These are phyloP conservation scores for Penicillium turbatum DNA, from an alignment of 495 filamentous ascomycete genomes.

Conservation along the genomic window DNA sequence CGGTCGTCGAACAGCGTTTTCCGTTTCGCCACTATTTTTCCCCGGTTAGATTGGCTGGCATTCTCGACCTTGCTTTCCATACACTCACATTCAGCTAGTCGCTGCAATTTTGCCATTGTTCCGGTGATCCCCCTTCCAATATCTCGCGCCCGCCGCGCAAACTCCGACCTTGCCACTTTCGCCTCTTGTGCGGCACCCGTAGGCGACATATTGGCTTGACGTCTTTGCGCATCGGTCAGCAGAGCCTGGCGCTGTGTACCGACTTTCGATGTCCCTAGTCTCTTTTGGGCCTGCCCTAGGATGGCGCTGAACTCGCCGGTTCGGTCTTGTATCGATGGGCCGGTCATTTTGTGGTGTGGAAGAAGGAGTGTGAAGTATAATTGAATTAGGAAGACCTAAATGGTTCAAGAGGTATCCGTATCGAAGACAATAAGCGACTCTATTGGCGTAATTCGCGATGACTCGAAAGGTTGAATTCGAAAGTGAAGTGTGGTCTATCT, in stretches of 20 bases:
- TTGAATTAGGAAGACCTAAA: neutral
- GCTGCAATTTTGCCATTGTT: constrained; percentile 91
- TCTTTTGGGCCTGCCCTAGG: constrained; percentile 74
- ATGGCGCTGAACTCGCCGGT: constrained; percentile 92
- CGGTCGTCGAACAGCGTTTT: constrained; percentile 97
- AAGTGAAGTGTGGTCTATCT: constrained; percentile 4
- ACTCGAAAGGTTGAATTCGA: neutral
- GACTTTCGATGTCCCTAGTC: constrained; percentile 62
- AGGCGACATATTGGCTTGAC: constrained; percentile 61
- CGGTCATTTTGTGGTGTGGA: constrained; percentile 41
- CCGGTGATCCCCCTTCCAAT: constrained; percentile 86
- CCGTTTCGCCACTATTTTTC: constrained; percentile 72
- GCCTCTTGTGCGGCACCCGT: constrained; percentile 37
- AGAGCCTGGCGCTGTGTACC: constrained; percentile 77
- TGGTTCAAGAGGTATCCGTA: constrained; percentile 4
- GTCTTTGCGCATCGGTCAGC: constrained; percentile 66
- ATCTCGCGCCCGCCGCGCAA: constrained; percentile 82
- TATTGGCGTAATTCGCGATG: neutral
- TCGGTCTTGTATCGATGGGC: constrained; percentile 88
- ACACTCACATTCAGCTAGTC: constrained; percentile 74
- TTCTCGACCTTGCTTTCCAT: neutral
- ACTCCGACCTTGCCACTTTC: constrained; percentile 62
- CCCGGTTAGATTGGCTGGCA: constrained; percentile 8
- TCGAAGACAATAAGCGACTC: neutral
- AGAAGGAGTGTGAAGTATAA: neutral